Conservation (phyloP, 306 rosid species). For the Prunus kanzakura region DNA sequence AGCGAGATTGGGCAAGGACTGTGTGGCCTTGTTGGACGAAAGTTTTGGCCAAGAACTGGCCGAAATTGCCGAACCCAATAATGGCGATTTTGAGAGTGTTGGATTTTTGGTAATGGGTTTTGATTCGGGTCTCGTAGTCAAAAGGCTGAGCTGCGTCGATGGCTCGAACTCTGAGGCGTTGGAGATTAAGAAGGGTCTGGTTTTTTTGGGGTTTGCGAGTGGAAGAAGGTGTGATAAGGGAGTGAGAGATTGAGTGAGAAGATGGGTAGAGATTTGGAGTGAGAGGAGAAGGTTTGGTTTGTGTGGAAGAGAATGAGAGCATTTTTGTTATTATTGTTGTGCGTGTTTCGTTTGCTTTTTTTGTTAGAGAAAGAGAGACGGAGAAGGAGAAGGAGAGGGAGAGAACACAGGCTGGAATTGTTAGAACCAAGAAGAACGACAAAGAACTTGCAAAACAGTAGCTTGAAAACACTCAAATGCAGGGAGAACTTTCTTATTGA, state of each 20-base stretch:
- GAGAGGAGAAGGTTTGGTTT: background rate
- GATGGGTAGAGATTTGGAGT: background rate
- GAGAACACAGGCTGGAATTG: no score
- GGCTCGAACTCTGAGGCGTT: background rate
- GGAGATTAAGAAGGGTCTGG: background rate
- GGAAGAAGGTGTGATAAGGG: background rate
- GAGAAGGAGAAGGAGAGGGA: background rate
- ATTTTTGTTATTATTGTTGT: background rate
- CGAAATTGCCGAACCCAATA: slow-evolving; percentile 23
- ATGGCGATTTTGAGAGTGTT: slow-evolving; percentile 19
- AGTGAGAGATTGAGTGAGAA: background rate
- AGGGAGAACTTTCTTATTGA: no score
- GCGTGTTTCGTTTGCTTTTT: no score
- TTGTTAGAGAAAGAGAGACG: no score
- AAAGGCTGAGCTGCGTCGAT: slow-evolving; percentile 9
- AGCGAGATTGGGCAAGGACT: slow-evolving; percentile 21
- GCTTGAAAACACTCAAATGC: no score
- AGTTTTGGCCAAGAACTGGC: slow-evolving; percentile 13
- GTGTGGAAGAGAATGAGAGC: slow-evolving; percentile 3
- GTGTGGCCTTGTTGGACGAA: slow-evolving; percentile 18
- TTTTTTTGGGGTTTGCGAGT: background rate
- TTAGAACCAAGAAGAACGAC: no score
- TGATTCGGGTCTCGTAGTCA: slow-evolving; percentile 8
- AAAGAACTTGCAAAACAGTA: no score
- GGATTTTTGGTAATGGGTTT: background rate